Conservation (phyloP, 176 grass and related monocot genomes). For the Zizania latifolia region DNA sequence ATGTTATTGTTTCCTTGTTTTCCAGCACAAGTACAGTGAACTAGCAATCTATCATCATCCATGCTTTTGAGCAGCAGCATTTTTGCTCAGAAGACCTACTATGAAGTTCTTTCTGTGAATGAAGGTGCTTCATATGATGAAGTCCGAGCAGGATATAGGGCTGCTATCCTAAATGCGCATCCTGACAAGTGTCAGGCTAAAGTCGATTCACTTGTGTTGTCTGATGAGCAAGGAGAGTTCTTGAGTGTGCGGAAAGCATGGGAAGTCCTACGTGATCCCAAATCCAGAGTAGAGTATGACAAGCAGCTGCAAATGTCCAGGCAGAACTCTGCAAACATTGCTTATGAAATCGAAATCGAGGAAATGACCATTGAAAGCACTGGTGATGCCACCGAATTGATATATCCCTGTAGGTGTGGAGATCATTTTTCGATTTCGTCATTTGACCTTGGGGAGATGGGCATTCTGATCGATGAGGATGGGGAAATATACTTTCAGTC, state of each 20-base stretch:
- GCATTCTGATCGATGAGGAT: conserved; percentile 32
- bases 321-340: conserved; percentile 18
- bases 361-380: conserved; percentile 40
- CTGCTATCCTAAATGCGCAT: conserved; percentile 39
- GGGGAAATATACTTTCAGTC: conserved; percentile 9
- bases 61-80: conserved; percentile 29
- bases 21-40: background rate
- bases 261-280: conserved; percentile 50
- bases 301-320: conserved; percentile 38
- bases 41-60: background rate
- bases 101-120: conserved; percentile 46
- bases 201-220: background rate
- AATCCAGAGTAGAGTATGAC: conserved; percentile 39
- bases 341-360: conserved; percentile 39
- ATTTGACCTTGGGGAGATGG: conserved; percentile 35
- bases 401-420: conserved; percentile 51
- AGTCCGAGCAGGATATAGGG: conserved; percentile 29
- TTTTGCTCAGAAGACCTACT: conserved; percentile 29
- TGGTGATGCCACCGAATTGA: conserved; percentile 16
- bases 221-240: conserved; percentile 24
- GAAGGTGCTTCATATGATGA: conserved; percentile 48
- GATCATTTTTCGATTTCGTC: conserved; percentile 46
- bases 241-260: conserved; percentile 43
- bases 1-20: background rate
- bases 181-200: conserved; percentile 40